Percentiles rank a stretch among this genome's conserved stretches.
phyloP scores from a whole-genome alignment of 2,329 filamentous ascomycete species.

The Pseudogymnoascus sp. region DNA sequence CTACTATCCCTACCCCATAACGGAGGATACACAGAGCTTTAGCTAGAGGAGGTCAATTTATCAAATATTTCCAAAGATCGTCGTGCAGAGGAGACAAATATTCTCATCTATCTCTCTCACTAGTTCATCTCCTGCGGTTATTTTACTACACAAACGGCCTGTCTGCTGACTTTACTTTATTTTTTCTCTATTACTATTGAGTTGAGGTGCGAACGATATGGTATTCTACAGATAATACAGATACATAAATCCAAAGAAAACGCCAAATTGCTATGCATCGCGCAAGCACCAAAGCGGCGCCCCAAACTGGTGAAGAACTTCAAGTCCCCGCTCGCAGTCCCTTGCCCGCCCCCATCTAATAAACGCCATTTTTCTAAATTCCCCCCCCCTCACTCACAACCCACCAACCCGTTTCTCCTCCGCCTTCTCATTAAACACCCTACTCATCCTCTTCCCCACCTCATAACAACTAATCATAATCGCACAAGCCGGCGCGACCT shows the following conservation, averaged over 20 bases:
- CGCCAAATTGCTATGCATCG: background rate
- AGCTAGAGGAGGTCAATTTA: background rate
- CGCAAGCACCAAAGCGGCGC: background rate
- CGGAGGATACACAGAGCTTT: background rate
- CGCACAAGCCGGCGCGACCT: slow-evolving; percentile 91
- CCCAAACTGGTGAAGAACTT: background rate
- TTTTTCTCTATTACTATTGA: background rate
- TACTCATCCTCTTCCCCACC: slow-evolving; percentile 83
- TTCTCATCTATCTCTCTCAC: background rate
- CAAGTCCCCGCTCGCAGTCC: background rate
- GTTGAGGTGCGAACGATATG: slow-evolving; percentile 5
- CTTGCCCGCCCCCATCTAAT: background rate
- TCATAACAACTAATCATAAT: slow-evolving; percentile 99
- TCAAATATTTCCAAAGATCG: background rate
- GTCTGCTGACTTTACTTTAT: background rate
- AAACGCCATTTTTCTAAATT: slow-evolving; percentile 7
- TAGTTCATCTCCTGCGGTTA: background rate
- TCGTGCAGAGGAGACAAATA: background rate
- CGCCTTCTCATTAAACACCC: slow-evolving; percentile 58
- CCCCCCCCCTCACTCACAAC: background rate
- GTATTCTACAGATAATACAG: slow-evolving; percentile 3
- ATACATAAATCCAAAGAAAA: background rate
- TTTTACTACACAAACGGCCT: background rate
- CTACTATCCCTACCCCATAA: background rate
- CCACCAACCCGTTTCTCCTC: slow-evolving; percentile 19